Base-by-base conservation (phyloP, 768 basidiomycete genomes). In the Phylloporus rhodoxanthus region DNA sequence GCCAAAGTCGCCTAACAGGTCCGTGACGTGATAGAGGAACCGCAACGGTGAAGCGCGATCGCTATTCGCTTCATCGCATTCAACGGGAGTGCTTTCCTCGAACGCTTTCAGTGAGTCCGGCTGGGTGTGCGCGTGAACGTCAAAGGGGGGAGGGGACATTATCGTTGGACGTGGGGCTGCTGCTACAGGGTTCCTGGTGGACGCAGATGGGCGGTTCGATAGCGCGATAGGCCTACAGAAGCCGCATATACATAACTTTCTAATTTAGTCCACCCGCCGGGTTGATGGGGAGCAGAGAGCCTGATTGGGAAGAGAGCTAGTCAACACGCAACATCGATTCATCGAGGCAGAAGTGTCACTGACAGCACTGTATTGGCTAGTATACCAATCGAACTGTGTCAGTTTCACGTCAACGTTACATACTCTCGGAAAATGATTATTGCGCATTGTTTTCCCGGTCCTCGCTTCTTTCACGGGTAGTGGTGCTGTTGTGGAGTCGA, bases 1-100 rank as follows among this genome's bases (percentile, higher is more conserved):
- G 4, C 71, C 72, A 54, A 67, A 69, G 40, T 58, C 63, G 38
- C 58, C 52, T 28, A 74, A 57, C 8, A 68, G 45, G n/a, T 48
- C 44, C 3, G 69, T 67, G 21, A 60, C 13, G 10, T 58, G 60
- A 45, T 52, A 36, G 29, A 68, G 36, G 32, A 54, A 59, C 21
- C 50, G 50, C 4, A 53, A 25, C 26, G 17, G n/a, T 2, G 55
- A 50, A 8, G 50, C 17, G 15, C 45, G 8, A 19, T 33, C 2
- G 14, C 13, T 21, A 3, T n/a, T n/a, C 8, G 15, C 40, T 2
- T 48, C 43, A 3, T 32, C 25, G 7, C 37, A 45, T 28, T 47
- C 42, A 1, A 36, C 34, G 6, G 14, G 13, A 5, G n/a, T 11
- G 2, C 39, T 42, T 17, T 58, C 55, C n/a, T 51, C 56, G 1